A percentile compares a stretch with the other conserved stretches of the same genome.
These are phyloP conservation scores for Scutellaria baicalensis DNA, from an alignment of 257 asterid genomes.

Conservation along the genomic window DNA sequence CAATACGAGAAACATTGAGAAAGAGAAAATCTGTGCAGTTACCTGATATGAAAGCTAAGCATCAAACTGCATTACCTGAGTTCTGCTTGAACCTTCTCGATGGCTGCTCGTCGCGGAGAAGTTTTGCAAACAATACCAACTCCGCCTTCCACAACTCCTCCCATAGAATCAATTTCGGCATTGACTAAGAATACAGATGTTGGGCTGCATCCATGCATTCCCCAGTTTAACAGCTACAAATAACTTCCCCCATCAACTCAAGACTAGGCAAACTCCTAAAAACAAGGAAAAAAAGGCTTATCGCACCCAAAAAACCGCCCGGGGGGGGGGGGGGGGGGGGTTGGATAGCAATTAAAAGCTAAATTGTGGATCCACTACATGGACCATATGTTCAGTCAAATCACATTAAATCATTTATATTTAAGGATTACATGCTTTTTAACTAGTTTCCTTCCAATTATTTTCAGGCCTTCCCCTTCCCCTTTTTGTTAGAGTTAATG, in stretches of 20 bases:
- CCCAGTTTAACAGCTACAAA: slow-evolving; percentile 43
- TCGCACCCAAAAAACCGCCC: not conserved
- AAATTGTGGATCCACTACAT: not conserved
- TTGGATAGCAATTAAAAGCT: not conserved
- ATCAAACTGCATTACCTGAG: slow-evolving; percentile 58
- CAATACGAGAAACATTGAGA: slow-evolving; percentile 3
- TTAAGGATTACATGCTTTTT: not conserved
- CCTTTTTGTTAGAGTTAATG: not conserved
- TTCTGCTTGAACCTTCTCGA: slow-evolving; percentile 75
- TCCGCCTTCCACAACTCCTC: slow-evolving; percentile 86
- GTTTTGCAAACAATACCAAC: slow-evolving; percentile 60
- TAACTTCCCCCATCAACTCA: slow-evolving; percentile 38
- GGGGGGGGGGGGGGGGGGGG: not conserved
- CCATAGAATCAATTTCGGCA: slow-evolving; percentile 94
- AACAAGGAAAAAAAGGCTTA: slow-evolving; percentile 6
- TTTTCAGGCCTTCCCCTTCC: not conserved
- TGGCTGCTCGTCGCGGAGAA: slow-evolving; percentile 70
- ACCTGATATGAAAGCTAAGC: slow-evolving; percentile 14
- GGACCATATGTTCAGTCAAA: not conserved
- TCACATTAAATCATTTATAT: not conserved
- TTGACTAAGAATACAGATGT: slow-evolving; percentile 63
- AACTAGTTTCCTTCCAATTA: not conserved
- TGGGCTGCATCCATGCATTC: slow-evolving; percentile 64
- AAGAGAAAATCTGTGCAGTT: slow-evolving; percentile 1
- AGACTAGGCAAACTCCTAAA: slow-evolving; percentile 28